phyloP scores from a whole-genome alignment of 495 filamentous ascomycete genomes.

The Hamigera avellanea region DNA sequence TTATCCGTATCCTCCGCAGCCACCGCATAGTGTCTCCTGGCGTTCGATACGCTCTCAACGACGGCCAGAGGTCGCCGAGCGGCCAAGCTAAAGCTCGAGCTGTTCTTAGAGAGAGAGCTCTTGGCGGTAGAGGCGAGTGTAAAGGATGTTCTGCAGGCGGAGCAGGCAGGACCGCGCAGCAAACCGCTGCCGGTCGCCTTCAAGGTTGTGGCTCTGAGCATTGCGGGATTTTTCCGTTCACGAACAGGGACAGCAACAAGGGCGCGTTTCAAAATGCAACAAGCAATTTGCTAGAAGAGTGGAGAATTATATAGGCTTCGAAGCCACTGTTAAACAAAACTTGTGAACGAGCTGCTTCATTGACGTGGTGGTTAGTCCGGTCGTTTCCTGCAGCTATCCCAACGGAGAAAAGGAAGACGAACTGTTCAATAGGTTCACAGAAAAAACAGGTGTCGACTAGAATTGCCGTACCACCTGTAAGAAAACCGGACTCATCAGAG shows the following conservation, averaged over 20 bases:
- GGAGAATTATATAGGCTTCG: constrained; percentile 3
- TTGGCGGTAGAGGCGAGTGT: constrained; percentile 35
- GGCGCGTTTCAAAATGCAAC: constrained; percentile 6
- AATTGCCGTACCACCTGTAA: constrained; percentile 36
- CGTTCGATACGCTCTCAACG: constrained; percentile 25
- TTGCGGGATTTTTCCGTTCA: constrained; percentile 25
- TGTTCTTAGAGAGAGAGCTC: constrained; percentile 21
- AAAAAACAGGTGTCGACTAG: constrained; percentile 33
- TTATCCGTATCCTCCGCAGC: constrained; percentile 29
- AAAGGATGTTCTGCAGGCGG: constrained; percentile 30
- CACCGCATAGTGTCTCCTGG: constrained; percentile 42
- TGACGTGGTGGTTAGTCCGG: neutral
- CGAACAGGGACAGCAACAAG: neutral
- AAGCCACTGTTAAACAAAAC: neutral
- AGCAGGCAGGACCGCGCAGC: constrained; percentile 38
- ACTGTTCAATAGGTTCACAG: constrained; percentile 1
- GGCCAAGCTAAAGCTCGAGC: constrained; percentile 34
- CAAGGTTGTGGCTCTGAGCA: constrained; percentile 34
- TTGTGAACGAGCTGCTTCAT: neutral
- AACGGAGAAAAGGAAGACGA: constrained; percentile 22
- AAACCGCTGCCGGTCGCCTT: constrained; percentile 41
- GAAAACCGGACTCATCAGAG: constrained; percentile 34
- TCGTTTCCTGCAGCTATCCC: neutral
- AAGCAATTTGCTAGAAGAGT: constrained; percentile 5
- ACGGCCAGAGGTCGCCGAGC: constrained; percentile 29